These are phyloP conservation scores for Truncatella angustata DNA, from an alignment of 2,329 filamentous ascomycete species.

Conservation along the genomic window DNA sequence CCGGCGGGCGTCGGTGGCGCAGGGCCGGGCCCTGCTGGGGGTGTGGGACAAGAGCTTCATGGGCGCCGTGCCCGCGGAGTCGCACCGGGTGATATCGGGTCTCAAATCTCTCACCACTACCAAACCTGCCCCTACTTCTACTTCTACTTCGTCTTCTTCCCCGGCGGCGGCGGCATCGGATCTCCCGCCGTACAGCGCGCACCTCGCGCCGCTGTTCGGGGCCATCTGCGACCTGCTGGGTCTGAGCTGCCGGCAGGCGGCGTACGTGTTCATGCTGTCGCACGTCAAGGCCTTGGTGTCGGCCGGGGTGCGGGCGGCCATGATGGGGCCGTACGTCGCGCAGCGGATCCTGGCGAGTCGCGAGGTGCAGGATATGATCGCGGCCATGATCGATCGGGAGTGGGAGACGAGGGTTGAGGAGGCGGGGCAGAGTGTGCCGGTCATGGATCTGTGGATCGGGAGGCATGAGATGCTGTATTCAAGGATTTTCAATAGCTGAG, in stretches of 20 bases:
- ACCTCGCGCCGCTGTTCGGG: conserved; percentile 71
- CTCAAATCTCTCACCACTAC: no score
- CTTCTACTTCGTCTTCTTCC: not conserved
- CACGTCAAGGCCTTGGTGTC: conserved; percentile 76
- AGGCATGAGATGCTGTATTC: conserved; percentile 82
- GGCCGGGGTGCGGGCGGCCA: conserved; percentile 72
- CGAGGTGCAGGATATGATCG: conserved; percentile 57
- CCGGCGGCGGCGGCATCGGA: conserved; percentile 10
- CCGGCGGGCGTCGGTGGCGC: conserved; percentile 69
- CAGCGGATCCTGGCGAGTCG: conserved; percentile 67
- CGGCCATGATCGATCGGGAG: conserved; percentile 56
- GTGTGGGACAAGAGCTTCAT: conserved; percentile 73
- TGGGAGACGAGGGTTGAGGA: conserved; percentile 59
- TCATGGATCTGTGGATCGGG: conserved; percentile 81
- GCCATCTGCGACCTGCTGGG: conserved; percentile 62
- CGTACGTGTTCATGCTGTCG: conserved; percentile 73
- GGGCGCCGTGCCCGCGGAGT: conserved; percentile 5
- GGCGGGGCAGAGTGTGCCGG: conserved; percentile 72
- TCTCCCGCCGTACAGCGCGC: conserved; percentile 50
- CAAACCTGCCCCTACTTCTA: no score
- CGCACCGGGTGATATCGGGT: conserved; percentile 23
- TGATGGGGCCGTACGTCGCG: conserved; percentile 79
- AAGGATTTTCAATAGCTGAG: conserved; percentile 79
- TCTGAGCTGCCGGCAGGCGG: conserved; percentile 59
- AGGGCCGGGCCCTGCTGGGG: conserved; percentile 70